phyloP scores from a whole-genome alignment of 441 rosid genomes.

The Lepidium campestre region DNA sequence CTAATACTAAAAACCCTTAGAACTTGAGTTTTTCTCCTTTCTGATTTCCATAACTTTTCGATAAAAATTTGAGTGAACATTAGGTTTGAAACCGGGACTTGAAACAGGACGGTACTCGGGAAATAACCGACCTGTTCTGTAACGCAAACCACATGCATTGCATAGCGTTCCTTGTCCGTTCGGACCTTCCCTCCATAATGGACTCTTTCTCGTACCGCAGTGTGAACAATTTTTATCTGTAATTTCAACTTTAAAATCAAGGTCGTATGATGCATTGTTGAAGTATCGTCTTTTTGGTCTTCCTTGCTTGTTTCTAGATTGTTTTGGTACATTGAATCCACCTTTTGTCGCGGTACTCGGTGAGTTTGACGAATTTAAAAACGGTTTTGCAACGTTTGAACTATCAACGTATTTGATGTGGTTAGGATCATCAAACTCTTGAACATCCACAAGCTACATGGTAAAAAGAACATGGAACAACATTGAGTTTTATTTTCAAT shows the following conservation, averaged over 20 bases:
- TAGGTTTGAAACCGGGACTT: slow-evolving; percentile 2
- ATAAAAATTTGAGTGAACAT: neutral
- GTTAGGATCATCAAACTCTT: neutral
- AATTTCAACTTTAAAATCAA: neutral
- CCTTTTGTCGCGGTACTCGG: neutral
- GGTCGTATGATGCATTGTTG: too few species aligned
- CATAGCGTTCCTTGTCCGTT: slow-evolving; percentile 5
- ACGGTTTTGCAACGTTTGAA: neutral
- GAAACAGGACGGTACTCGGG: slow-evolving; percentile 13
- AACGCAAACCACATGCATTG: slow-evolving; percentile 22
- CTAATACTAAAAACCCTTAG: neutral
- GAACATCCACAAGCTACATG: neutral
- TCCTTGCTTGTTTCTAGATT: neutral
- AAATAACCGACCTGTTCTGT: neutral
- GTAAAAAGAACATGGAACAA: neutral
- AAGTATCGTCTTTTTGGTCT: neutral
- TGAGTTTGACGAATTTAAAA: neutral
- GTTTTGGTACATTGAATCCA: neutral
- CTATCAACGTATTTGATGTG: neutral
- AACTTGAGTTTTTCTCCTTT: neutral
- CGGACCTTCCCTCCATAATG: slow-evolving; percentile 20
- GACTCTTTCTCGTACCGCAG: neutral
- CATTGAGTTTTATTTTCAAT: neutral
- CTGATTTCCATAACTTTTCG: slow-evolving; percentile 4
- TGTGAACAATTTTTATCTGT: neutral